Base-by-base conservation (phyloP, 352 stramenopile species). In the Phytopythium mirpurense region DNA sequence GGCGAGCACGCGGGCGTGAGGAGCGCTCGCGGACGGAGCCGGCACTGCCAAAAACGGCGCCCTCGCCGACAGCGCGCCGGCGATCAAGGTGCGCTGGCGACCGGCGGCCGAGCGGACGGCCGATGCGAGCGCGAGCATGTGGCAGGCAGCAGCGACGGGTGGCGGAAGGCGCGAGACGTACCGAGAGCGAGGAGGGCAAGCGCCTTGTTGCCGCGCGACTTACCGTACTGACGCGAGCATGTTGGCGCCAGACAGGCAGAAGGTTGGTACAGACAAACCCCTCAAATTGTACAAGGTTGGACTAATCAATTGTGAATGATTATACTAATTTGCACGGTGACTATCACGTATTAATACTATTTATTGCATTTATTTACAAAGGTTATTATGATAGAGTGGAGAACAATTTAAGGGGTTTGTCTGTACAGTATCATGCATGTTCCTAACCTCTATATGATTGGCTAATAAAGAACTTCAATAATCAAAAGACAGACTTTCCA, bases 1-100 rank as follows among this genome's bases (percentile, higher is more conserved):
- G 12, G 29, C 23, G n/a, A 23, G 37, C 36, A 38, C 51, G 51
- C 51, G 51, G 7, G 24, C n/a, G 51, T 45, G 56, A 36, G 54
- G 19, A 41, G n/a, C 18, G 35, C 3, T 14, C 47, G 23, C 23
- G n/a, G 24, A 2, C 15, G 36, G 27, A 11, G 18, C 9, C 27
- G 23, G 8, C 14, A 16, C 26, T 38, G 31, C 7, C 23, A 36
- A 31, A 23, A 29, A 10, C 21, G 40, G 0, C 40, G 40, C 12
- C 40, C 10, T 4, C 21, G 23, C 12, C 7, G 40, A n/a, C 40
- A 27, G 40, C 40, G 40, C 40, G 21, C 10, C 19, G 38, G 5
- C 10, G 11, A n/a, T 2, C 40, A 31, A 9, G 10, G 23, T 4
- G 38, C 38, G 38, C 19, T 16, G 38, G 11, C 40, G 21, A 21